These are phyloP conservation scores for Chalciporus pseudorubinellus DNA, from an alignment of 768 basidiomycete genomes.

Conservation along the genomic window DNA sequence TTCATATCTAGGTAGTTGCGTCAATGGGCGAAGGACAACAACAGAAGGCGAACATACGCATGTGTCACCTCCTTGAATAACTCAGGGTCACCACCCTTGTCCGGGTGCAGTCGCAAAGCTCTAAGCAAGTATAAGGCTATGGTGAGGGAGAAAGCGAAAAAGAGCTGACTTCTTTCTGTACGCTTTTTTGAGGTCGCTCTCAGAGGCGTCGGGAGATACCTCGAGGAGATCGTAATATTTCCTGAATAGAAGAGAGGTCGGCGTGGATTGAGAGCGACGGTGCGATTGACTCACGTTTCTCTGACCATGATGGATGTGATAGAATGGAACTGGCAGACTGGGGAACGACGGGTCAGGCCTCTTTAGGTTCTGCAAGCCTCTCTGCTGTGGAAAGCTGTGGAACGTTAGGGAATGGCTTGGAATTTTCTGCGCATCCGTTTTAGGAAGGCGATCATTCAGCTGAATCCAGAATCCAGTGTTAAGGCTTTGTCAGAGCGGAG, in stretches of 20 bases:
- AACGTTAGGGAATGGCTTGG: slow-evolving; percentile 34
- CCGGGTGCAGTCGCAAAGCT: slow-evolving; percentile 82
- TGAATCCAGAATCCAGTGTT: not conserved
- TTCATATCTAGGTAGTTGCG: slow-evolving; percentile 64
- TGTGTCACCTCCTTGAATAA: slow-evolving; percentile 97
- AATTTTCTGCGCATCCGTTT: slow-evolving; percentile 24
- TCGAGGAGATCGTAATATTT: slow-evolving; percentile 95
- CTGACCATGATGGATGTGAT: slow-evolving; percentile 52
- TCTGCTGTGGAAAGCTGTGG: slow-evolving; percentile 34
- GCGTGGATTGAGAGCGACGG: not conserved
- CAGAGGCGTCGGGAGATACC: slow-evolving; percentile 73
- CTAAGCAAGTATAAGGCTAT: slow-evolving; percentile 37
- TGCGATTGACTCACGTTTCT: slow-evolving; percentile 49
- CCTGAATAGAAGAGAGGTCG: slow-evolving; percentile 37
- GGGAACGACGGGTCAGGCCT: slow-evolving; percentile 11
- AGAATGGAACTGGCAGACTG: slow-evolving; percentile 8
- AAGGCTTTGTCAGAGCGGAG: too few species aligned
- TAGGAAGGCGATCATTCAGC: slow-evolving; percentile 16
- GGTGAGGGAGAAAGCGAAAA: not conserved
- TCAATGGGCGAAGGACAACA: slow-evolving; percentile 2
- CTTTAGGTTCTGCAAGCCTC: slow-evolving; percentile 27
- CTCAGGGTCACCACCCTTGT: slow-evolving; percentile 96
- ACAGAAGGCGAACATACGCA: slow-evolving; percentile 57
- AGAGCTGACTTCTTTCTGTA: slow-evolving; percentile 82
- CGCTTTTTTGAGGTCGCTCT: slow-evolving; percentile 88